These are phyloP conservation scores for Penicillium polonicum DNA, from an alignment of 2,329 filamentous ascomycete genomes.

Conservation along the genomic window DNA sequence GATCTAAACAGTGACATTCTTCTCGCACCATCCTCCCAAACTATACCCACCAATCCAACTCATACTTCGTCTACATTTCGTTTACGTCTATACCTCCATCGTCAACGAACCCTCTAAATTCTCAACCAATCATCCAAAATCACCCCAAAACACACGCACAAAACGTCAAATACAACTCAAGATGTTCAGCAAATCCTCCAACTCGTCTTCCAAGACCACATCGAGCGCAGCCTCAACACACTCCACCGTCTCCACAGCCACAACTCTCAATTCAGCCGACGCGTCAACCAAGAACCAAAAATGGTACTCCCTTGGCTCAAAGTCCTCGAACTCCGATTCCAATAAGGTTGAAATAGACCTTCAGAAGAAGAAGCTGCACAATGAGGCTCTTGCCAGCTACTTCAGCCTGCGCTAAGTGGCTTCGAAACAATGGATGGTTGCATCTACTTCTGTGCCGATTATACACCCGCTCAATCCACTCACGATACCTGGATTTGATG, in stretches of 20 bases:
- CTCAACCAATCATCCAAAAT: neutral
- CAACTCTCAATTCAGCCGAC: conserved; percentile 25
- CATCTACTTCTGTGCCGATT: neutral
- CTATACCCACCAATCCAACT: neutral
- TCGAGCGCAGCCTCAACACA: conserved; percentile 22
- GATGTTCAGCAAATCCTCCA: conserved; percentile 15
- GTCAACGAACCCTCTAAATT: neutral
- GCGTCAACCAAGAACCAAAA: conserved; percentile 16
- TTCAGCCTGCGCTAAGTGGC: conserved; percentile 23
- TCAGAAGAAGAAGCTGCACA: conserved; percentile 17
- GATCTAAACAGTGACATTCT: neutral
- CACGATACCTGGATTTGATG: neutral
- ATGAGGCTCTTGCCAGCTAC: conserved; percentile 26
- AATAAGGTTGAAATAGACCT: neutral
- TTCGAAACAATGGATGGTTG: neutral
- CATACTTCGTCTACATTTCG: neutral
- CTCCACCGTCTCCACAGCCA: conserved; percentile 26
- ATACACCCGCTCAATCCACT: neutral
- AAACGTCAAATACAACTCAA: neutral
- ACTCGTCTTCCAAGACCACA: conserved; percentile 11
- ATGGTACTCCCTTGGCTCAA: conserved; percentile 21
- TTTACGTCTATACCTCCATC: neutral
- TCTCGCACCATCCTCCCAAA: neutral
- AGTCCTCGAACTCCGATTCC: neutral
- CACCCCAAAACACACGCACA: neutral